Evolutionary conservation across 768 basidiomycete genomes (phyloP).

Genomic region (Rossbeevera mucosa): DNA sequence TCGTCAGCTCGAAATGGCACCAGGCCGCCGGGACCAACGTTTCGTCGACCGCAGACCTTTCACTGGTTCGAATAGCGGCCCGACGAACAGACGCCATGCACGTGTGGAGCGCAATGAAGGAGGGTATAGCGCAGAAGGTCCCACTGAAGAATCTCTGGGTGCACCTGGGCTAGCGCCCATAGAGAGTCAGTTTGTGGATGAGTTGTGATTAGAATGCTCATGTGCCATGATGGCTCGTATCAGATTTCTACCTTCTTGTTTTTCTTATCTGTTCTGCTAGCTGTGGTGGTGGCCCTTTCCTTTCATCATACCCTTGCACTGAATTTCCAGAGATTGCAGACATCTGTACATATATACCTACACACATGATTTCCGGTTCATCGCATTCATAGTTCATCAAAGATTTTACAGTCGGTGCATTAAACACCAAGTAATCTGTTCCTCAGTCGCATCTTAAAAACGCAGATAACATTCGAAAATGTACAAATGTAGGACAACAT

Average conservation of each 20-base stretch:
- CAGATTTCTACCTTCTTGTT: background rate
- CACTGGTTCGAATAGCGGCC: conserved; percentile 5
- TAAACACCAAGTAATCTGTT: background rate
- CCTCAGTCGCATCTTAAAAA: background rate
- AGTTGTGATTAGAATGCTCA: background rate
- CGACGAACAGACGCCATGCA: conserved; percentile 9
- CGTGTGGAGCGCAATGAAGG: conserved; percentile 6
- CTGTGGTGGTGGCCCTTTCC: background rate
- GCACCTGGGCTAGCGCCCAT: conserved; percentile 30
- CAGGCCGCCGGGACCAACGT: conserved; percentile 49
- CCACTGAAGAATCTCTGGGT: conserved; percentile 6
- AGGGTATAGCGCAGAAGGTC: background rate
- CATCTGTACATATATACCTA: background rate
- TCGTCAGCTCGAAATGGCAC: conserved; percentile 73
- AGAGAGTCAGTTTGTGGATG: conserved; percentile 32
- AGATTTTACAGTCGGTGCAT: background rate
- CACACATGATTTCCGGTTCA: background rate
- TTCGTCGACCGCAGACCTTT: background rate
- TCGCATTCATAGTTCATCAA: background rate
- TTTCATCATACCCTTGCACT: background rate
- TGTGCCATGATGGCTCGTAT: background rate
- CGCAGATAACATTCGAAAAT: background rate
- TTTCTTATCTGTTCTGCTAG: background rate
- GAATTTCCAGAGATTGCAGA: background rate
- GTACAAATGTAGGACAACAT: background rate